Percentiles rank a stretch among this genome's conserved stretches.
phyloP scores from a whole-genome alignment of 768 basidiomycete species.

The Gyrodon lividus region DNA sequence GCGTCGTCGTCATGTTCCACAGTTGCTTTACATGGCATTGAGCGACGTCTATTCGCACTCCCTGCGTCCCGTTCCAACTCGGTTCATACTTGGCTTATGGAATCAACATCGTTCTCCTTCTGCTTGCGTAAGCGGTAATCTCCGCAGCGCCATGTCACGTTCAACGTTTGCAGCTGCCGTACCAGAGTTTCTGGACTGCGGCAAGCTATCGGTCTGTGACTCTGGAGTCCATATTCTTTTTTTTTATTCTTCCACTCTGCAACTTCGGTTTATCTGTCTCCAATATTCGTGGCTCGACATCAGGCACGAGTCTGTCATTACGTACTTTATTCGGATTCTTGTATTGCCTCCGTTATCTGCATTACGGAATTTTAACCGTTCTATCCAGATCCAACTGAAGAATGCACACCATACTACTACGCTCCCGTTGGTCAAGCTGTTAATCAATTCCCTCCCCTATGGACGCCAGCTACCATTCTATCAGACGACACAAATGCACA shows the following conservation, averaged over 20 bases:
- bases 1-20: no score
- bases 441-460: slow-evolving; percentile 43
- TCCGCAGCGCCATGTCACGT: no score
- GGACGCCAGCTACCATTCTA: slow-evolving; percentile 45
- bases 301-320: not conserved
- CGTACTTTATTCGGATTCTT: not conserved
- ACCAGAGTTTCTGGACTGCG: no score
- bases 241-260: no score
- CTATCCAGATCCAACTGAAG: slow-evolving; percentile 32
- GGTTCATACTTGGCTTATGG: no score
- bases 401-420: slow-evolving; percentile 47
- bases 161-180: no score
- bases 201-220: no score
- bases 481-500: slow-evolving; percentile 42
- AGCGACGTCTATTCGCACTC: no score
- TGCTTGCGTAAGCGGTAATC: no score
- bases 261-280: not conserved
- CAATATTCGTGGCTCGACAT: not conserved
- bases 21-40: no score
- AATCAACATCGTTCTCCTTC: no score
- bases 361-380: not conserved
- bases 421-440: slow-evolving; percentile 33
- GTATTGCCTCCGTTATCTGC: not conserved
- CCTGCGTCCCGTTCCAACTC: no score
- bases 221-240: not conserved